Evolutionary conservation across 768 basidiomycete species (phyloP), one percentile per base, ranked within the genome.

Genomic region (Serendipita vermifera): DNA sequence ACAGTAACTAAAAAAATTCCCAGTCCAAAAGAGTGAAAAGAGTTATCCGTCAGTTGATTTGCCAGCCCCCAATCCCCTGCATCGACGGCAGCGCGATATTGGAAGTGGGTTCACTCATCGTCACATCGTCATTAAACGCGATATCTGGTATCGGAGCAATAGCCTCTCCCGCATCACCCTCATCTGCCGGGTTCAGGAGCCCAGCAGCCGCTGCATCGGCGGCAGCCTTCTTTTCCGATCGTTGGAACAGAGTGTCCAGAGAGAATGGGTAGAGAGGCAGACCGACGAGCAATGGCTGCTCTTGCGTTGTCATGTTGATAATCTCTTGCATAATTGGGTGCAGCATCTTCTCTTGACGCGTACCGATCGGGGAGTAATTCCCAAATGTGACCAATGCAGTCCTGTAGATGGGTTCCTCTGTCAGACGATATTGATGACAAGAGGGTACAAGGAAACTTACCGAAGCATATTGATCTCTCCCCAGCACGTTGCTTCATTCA

Each of bases 251-350:
- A 9, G 46, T 26, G 22, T 51, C 46, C 22, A 51, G 17, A 7
- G 46, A 51, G 46, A 51, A 51, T n/a, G 46, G 54, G 31, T 33
- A 55, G 26, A 60, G 57, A 3, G 87, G 87, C 15, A 89, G 76
- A 31, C 84, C 83, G 57, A 87, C 82, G 65, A 86, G 81, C 32
- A 89, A 73, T 15, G 87, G 87, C 61, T 81, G 79, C 64, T 83
- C 82, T 67, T 89, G 86, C 11, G 76, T 80, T 15, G 88, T 90
- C 74, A 87, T 79, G 56, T 82, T 76, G 32, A 90, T 80, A 58
- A 90, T 89, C 64, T 89, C 88, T 41, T 78, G 73, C 87, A 90
- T 89, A 33, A 89, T 73, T 3, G 83, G 85, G 63, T 88, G 87
- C 14, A 91, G 72, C 20, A 91, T 70, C 60, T 78, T 78, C 66